phyloP scores from a whole-genome alignment of 108 stramenopile species.

The Fistulifera pelliculosa region DNA sequence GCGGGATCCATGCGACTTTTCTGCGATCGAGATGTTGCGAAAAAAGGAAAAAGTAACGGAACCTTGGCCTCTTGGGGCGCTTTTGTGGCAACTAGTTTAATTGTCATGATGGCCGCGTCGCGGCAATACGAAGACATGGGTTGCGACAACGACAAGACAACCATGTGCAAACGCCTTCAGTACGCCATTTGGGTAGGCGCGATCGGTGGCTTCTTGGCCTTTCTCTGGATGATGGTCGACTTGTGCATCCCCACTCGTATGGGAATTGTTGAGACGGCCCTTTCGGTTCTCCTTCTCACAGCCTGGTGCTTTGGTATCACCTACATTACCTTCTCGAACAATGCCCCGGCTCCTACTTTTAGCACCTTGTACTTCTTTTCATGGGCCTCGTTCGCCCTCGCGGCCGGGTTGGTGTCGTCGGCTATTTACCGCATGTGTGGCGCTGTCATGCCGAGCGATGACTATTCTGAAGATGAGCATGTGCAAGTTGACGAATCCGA shows the following conservation, averaged over 20 bases:
- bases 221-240: background rate
- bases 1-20: background rate
- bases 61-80: conserved; percentile 4
- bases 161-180: conserved; percentile 9
- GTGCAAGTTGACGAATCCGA: too few relatives aligned
- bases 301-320: conserved; percentile 14
- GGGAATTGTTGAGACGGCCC: too few relatives aligned
- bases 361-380: conserved; percentile 19
- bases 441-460: background rate
- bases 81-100: background rate
- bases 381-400: conserved; percentile 8
- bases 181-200: conserved; percentile 6
- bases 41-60: too few relatives aligned
- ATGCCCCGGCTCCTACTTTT: conserved; percentile 12
- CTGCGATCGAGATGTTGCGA: background rate
- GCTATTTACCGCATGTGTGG: conserved; percentile 4
- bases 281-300: conserved; percentile 6
- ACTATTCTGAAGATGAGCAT: background rate
- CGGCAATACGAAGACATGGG: background rate
- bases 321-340: conserved; percentile 13
- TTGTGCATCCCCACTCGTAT: background rate
- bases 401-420: background rate
- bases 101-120: conserved; percentile 2
- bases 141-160: background rate
- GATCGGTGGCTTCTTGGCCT: background rate